These are phyloP conservation scores for Diaporthe caulivora DNA, from an alignment of 2,329 filamentous ascomycete genomes.

Conservation along the genomic window DNA sequence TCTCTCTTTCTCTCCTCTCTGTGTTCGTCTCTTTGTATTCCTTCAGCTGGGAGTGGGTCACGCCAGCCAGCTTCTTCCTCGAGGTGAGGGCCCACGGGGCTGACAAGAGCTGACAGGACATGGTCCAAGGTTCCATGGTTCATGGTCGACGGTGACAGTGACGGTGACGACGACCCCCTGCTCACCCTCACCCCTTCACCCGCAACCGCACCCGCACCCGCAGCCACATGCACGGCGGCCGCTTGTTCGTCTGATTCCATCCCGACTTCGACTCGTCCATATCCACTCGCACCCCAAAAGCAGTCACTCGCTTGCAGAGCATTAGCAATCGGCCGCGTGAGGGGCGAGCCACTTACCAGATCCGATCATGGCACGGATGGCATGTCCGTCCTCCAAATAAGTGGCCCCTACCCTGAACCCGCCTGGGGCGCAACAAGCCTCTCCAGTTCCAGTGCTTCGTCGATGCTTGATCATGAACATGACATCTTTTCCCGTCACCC, in stretches of 20 bases:
- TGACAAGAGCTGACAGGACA: not conserved
- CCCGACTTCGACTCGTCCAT: slow-evolving; percentile 24
- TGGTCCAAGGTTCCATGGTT: too few relatives aligned
- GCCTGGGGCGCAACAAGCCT: slow-evolving; percentile 8
- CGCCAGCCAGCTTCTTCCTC: not conserved
- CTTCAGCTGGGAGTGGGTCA: not conserved
- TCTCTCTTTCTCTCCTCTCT: too few relatives aligned
- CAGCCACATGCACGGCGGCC: not conserved
- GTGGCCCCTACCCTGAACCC: slow-evolving; percentile 11
- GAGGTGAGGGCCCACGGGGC: not conserved
- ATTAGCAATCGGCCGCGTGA: slow-evolving; percentile 22
- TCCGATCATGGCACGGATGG: not conserved
- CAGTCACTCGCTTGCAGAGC: slow-evolving; percentile 25
- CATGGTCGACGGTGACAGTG: not conserved
- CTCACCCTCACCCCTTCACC: not conserved
- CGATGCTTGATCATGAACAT: slow-evolving; percentile 20
- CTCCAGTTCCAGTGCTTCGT: not conserved
- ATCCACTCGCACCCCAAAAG: slow-evolving; percentile 16
- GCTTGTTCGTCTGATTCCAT: not conserved
- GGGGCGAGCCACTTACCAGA: slow-evolving; percentile 21
- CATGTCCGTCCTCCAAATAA: slow-evolving; percentile 2
- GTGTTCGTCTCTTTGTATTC: not conserved
- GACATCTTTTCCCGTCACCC: not conserved
- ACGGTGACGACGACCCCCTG: not conserved
- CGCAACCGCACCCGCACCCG: not conserved